These are phyloP conservation scores for Nissolia schottii DNA, from an alignment of 306 rosid genomes.

Conservation along the genomic window DNA sequence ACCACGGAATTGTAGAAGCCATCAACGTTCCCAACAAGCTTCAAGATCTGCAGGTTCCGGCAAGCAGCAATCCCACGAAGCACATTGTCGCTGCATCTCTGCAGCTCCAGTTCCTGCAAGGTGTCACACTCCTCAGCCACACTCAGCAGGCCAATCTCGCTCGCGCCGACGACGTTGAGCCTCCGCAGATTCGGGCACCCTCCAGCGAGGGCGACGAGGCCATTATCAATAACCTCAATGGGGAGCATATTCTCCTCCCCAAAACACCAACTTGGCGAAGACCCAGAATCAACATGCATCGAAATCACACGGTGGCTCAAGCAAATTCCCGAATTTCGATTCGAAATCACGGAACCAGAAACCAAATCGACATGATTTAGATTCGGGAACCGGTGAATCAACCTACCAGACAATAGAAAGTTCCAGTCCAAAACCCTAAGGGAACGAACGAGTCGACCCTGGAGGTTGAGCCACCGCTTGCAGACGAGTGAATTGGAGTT, in stretches of 20 bases:
- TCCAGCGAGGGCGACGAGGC: constrained; percentile 50
- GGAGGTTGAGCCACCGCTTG: constrained; percentile 88
- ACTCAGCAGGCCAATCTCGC: constrained; percentile 69
- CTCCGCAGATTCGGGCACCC: constrained; percentile 79
- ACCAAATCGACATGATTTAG: constrained; percentile 68
- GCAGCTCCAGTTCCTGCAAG: constrained; percentile 76
- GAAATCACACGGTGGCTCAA: constrained; percentile 45
- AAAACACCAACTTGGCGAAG: constrained; percentile 35
- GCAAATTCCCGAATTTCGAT: constrained; percentile 45
- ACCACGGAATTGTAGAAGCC: constrained; percentile 65
- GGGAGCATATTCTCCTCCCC: constrained; percentile 59
- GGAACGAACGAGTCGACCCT: constrained; percentile 68
- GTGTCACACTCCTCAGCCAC: constrained; percentile 82
- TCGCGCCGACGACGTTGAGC: constrained; percentile 62
- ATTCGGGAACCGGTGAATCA: constrained; percentile 70
- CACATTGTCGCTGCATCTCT: constrained; percentile 65
- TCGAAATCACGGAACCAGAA: constrained; percentile 53
- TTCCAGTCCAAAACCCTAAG: constrained; percentile 59
- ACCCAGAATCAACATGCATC: constrained; percentile 40
- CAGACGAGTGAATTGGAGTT: constrained; percentile 63
- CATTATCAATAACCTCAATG: constrained; percentile 65
- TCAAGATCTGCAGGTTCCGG: constrained; percentile 74
- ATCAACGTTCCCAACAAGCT: constrained; percentile 63
- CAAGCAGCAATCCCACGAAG: constrained; percentile 80
- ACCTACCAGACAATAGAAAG: constrained; percentile 78